These are phyloP conservation scores for Aspergillus heteromorphus DNA, from an alignment of 495 filamentous ascomycete species.

Conservation along the genomic window DNA sequence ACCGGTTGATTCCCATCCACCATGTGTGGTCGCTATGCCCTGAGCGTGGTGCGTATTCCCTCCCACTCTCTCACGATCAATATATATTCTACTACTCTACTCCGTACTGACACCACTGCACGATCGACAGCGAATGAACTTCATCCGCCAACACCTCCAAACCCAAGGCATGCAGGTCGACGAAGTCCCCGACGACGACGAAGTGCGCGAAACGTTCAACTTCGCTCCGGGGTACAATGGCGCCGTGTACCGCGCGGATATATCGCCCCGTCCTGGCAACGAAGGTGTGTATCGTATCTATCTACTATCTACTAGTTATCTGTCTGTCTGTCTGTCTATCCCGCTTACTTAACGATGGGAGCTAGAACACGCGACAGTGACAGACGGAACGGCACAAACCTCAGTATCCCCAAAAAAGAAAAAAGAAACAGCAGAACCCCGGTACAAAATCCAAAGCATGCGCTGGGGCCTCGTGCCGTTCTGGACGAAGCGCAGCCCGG, in stretches of 20 bases:
- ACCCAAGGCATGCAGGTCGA: slow-evolving; percentile 71
- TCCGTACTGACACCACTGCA: slow-evolving; percentile 11
- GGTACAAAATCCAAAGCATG: slow-evolving; percentile 84
- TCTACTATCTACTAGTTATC: too few relatives aligned
- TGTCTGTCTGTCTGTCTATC: too few relatives aligned
- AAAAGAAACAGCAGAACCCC: slow-evolving; percentile 19
- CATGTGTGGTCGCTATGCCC: slow-evolving; percentile 87
- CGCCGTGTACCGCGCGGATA: slow-evolving; percentile 77
- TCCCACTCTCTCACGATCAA: background rate
- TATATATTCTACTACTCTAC: slow-evolving; percentile 2
- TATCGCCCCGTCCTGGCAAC: too few relatives aligned
- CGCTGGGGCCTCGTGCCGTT: slow-evolving; percentile 91
- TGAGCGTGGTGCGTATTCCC: slow-evolving; percentile 60
- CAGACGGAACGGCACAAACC: too few relatives aligned
- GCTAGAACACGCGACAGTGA: too few relatives aligned
- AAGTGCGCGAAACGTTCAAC: slow-evolving; percentile 78
- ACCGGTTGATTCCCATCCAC: background rate
- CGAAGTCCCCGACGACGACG: slow-evolving; percentile 69
- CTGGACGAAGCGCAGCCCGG: slow-evolving; percentile 80
- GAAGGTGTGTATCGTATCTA: too few relatives aligned
- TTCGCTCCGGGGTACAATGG: slow-evolving; percentile 87
- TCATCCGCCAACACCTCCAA: slow-evolving; percentile 65
- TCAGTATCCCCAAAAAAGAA: too few relatives aligned
- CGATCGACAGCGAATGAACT: slow-evolving; percentile 46
- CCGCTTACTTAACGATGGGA: too few relatives aligned